phyloP scores from a whole-genome alignment of 1,284 basidiomycete genomes.

The Porodaedalea pini region DNA sequence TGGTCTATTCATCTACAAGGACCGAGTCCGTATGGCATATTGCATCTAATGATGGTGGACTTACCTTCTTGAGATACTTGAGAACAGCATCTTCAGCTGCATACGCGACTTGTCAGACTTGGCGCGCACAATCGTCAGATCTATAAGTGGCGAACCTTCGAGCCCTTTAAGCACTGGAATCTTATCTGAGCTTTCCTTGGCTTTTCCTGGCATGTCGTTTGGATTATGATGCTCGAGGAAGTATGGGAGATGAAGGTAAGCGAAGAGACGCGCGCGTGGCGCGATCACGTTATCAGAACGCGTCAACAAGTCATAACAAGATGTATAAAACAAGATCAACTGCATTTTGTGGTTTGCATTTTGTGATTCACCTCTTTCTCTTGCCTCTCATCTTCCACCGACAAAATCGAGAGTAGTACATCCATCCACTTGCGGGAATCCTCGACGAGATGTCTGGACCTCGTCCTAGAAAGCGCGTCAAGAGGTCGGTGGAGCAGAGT shows the following conservation, averaged over 20 bases:
- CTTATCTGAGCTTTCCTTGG: slow-evolving; percentile 26
- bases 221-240: neutral
- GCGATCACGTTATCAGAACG: neutral
- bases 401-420: too few species aligned
- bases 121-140: neutral
- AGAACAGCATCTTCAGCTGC: slow-evolving; percentile 69
- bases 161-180: slow-evolving; percentile 27
- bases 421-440: too few species aligned
- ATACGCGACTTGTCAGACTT: neutral
- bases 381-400: too few species aligned
- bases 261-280: neutral
- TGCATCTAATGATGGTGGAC: neutral
- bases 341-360: neutral
- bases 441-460: too few species aligned
- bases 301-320: slow-evolving; percentile 1
- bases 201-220: slow-evolving; percentile 22
- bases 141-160: slow-evolving; percentile 22
- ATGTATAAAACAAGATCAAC: neutral
- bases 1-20: slow-evolving; percentile 23
- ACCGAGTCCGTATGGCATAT: neutral
- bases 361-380: neutral
- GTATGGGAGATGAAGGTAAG: neutral
- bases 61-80: slow-evolving; percentile 68
- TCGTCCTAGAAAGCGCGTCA: too few species aligned
- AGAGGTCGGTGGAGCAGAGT: too few species aligned